Conservation (phyloP, 345 rosid species). For the Lepidium aucheri region DNA sequence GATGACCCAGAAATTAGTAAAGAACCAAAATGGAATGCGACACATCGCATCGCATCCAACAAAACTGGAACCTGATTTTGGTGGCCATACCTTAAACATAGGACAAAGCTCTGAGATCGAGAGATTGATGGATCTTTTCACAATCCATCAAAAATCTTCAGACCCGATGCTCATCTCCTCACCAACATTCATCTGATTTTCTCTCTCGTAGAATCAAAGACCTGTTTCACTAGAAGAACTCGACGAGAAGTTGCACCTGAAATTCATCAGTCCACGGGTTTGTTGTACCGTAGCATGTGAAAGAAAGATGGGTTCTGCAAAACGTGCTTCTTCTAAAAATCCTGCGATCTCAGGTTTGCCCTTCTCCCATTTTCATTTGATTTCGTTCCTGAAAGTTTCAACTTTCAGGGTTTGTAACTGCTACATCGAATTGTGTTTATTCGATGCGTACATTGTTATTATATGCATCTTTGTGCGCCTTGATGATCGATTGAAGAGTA, state of each 20-base stretch:
- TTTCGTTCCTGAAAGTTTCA: neutral
- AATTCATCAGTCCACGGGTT: neutral
- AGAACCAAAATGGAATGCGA: neutral
- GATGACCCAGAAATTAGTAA: neutral
- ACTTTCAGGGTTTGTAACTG: neutral
- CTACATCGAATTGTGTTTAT: neutral
- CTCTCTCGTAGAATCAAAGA: neutral
- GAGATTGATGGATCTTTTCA: conserved; percentile 7
- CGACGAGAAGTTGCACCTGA: neutral
- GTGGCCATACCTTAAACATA: conserved; percentile 18
- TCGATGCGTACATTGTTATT: neutral
- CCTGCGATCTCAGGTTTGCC: conserved; percentile 22
- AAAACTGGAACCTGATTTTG: conserved; percentile 18
- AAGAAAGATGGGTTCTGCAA: conserved; percentile 14
- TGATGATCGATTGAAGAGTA: neutral
- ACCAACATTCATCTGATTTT: neutral
- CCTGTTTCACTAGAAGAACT: neutral
- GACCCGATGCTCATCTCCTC: neutral
- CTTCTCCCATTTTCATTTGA: neutral
- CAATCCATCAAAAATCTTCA: neutral
- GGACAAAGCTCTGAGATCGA: conserved; percentile 12
- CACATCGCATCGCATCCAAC: neutral
- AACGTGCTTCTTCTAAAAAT: neutral
- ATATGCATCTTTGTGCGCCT: neutral
- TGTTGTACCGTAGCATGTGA: neutral